Conservation (phyloP, 192 early-diverging fungal species). For the Chytriomyces hyalinus region DNA sequence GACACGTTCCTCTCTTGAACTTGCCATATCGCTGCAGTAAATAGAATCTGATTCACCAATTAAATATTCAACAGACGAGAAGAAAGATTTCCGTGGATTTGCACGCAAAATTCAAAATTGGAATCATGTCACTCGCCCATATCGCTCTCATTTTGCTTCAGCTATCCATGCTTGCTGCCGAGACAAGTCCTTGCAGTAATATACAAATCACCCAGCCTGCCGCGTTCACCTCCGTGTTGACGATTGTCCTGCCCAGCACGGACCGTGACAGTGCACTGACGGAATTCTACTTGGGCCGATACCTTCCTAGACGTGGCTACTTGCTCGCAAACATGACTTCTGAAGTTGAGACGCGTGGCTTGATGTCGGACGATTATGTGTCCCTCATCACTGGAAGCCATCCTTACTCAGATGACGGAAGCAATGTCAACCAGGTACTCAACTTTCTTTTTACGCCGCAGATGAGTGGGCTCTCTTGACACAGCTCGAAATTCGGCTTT, state of each 20-base stretch:
- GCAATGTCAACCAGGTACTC: slow-evolving; percentile 32
- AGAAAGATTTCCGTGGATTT: neutral
- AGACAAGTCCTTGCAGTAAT: neutral
- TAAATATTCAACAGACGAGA: too few species aligned
- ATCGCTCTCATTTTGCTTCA: neutral
- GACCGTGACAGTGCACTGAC: slow-evolving; percentile 10
- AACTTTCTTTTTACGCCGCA: neutral
- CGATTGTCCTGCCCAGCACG: slow-evolving; percentile 30
- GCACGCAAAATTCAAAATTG: neutral
- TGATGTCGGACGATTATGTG: slow-evolving; percentile 58
- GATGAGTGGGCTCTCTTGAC: neutral
- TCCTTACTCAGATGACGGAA: slow-evolving; percentile 47
- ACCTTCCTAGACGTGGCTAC: slow-evolving; percentile 24
- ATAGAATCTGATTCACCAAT: too few species aligned
- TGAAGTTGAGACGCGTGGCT: neutral
- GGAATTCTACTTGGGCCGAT: slow-evolving; percentile 30
- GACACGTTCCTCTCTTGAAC: too few species aligned
- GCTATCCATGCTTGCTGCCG: neutral
- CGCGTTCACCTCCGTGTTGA: slow-evolving; percentile 25
- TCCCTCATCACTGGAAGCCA: slow-evolving; percentile 51
- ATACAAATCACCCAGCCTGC: neutral
- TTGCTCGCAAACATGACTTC: slow-evolving; percentile 29
- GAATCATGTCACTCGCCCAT: too few species aligned
- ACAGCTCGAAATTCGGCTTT: too few species aligned
- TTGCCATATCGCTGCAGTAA: too few species aligned